These are phyloP conservation scores for Pseudozyma thailandica DNA, from an alignment of 1,284 basidiomycete species.

Conservation along the genomic window DNA sequence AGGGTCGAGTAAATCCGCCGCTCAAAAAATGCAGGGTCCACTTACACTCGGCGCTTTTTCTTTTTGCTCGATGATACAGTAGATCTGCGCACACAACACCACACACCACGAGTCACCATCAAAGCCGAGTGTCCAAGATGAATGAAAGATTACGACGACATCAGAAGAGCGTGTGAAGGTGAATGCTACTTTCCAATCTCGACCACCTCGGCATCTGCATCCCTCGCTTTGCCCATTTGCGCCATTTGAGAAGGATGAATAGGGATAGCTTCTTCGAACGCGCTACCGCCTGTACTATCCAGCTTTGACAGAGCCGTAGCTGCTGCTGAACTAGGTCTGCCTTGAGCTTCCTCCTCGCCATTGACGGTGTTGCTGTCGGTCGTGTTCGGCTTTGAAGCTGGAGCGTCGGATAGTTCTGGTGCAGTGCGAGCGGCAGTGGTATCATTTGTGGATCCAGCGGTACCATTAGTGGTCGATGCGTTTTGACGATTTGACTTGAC, in stretches of 20 bases:
- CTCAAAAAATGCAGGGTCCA: slow-evolving; percentile 17
- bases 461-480: not conserved
- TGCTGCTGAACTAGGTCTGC: slow-evolving; percentile 15
- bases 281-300: slow-evolving; percentile 15
- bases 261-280: slow-evolving; percentile 38
- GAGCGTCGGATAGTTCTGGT: not conserved
- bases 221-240: slow-evolving; percentile 16
- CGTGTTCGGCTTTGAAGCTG: slow-evolving; percentile 4
- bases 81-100: not conserved
- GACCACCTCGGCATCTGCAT: slow-evolving; percentile 27
- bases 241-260: slow-evolving; percentile 36
- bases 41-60: not conserved
- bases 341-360: slow-evolving; percentile 12
- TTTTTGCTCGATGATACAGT: not conserved
- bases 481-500: slow-evolving; percentile 1
- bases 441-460: slow-evolving; percentile 1
- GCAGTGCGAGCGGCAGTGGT: not conserved
- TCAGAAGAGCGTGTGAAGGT: too few relatives aligned
- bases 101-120: too few relatives aligned
- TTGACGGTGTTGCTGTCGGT: not conserved
- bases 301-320: slow-evolving; percentile 13
- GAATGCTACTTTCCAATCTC: slow-evolving; percentile 1
- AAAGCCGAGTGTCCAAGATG: too few relatives aligned
- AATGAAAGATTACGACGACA: too few relatives aligned
- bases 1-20: too few relatives aligned